Evolutionary conservation across 2,329 filamentous ascomycete genomes (phyloP), one percentile per base, ranked within the genome.

Genomic region (Xylariaceae sp.): DNA sequence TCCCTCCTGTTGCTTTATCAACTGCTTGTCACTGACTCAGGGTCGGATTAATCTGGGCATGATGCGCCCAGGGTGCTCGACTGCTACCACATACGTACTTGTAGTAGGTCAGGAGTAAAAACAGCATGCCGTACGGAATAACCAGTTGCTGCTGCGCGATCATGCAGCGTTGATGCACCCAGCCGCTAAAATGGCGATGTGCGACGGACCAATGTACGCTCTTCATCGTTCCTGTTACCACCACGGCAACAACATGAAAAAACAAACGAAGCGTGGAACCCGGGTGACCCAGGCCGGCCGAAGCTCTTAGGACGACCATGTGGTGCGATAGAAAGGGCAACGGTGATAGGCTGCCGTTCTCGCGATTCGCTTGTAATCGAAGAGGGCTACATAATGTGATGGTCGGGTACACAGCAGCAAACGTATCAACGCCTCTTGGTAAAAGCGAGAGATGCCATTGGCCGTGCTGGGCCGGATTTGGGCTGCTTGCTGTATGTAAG

Each of bases 111-210:
- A 30, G 39, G 49, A 7, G 30, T 11, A 15, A n/a, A 45, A 35
- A 57, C 35, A 56, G 34, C 53, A 47, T 53, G 51, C 48, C 34
- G 53, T 45, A 13, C 13, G 41, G 41, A n/a, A 13, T 45, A 45
- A 57, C 57, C 53, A 15, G 8, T 41, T 41, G 37, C 50, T 48
- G 37, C 50, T 48, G 52, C 51, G 18, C 57, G 50, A 64, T 62
- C 50, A 62, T 60, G 54, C 53, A 7, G 30, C 51, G 51, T 17
- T 48, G 53, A 59, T 55, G 61, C 60, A 64, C 54, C 52, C 55
- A 56, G 55, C 57, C 60, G 55, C 61, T 50, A 17, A 57, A 39
- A 56, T 37, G 57, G 52, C 44, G 52, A 56, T 58, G 30, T 55
- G 17, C 9, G 37, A 47, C 49, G 23, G 23, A 30, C 23, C 15